Evolutionary conservation across 768 basidiomycete genomes (phyloP), one percentile per base, ranked within the genome.

Genomic region (Termitomyces titanicus): DNA sequence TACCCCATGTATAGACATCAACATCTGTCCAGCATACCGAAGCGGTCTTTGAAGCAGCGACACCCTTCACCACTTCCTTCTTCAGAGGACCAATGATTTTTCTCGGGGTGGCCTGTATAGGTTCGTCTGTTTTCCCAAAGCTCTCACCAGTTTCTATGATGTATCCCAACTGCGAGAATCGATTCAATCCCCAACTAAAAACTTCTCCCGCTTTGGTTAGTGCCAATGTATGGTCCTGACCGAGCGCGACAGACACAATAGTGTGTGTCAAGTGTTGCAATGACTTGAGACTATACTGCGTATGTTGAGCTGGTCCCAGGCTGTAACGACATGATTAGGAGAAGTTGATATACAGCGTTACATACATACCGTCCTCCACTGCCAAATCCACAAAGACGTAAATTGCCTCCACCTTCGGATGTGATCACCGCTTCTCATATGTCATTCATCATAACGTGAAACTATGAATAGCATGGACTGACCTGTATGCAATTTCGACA

Each of bases 401-500:
- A 63, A 62, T 96, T 97, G 13, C 83, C 81, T 35, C 79, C 74
- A 9, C 62, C 57, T 68, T 97, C 93, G 15, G 84, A 78, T 0
- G 94, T 97, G 8, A 97, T 74, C 5, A 90, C 68, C 24, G 67
- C 78, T 74, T 54, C 29, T 15, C 24, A 12, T 34, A 47, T n/a
- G 53, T 54, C 38, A 58, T 15, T 18, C 17, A 49, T 25, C n/a
- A 33, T 40, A 22, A 38, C 40, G 13, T 10, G 35, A 37, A 10
- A 35, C 17, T 7, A 40, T 40, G 24, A 24, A 18, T 45, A 15
- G 11, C 22, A 15, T 2, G 5, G 4, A 55, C 74, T 56, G 54
- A 83, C 85, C 88, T n/a, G 94, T 95, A 62, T 98, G 95, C 20
- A 98, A 73, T 63, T 83, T 90, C 18, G 91, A 87, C 94, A 98